Percentiles rank a stretch among this genome's conserved stretches.
phyloP scores from a whole-genome alignment of 2,329 filamentous ascomycete genomes.

The Rhynchosporium graminicola region DNA sequence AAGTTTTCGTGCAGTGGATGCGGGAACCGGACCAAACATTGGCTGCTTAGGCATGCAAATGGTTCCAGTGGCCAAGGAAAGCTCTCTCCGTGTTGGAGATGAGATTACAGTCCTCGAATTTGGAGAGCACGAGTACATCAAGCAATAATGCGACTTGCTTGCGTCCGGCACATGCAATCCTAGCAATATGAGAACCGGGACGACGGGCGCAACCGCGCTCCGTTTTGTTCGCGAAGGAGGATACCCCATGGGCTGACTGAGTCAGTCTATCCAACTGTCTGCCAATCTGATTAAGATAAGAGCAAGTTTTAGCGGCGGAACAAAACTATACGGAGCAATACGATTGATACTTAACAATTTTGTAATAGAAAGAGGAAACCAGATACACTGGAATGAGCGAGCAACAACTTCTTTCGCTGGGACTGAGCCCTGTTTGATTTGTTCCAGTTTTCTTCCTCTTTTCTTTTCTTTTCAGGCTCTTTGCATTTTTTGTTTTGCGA shows the following conservation, averaged over 20 bases:
- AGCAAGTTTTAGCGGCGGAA: slow-evolving; percentile 10
- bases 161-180: not conserved
- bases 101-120: slow-evolving; percentile 30
- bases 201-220: not conserved
- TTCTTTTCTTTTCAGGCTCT: not conserved
- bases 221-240: slow-evolving; percentile 4
- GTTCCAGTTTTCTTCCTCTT: slow-evolving; percentile 1
- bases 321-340: not conserved
- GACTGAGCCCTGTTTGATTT: not conserved
- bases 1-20: slow-evolving; percentile 60
- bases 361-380: slow-evolving; percentile 6
- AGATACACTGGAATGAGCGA: not conserved
- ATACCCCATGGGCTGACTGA: not conserved
- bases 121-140: slow-evolving; percentile 19
- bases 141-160: slow-evolving; percentile 17
- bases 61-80: slow-evolving; percentile 52
- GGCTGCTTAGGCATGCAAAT: slow-evolving; percentile 68
- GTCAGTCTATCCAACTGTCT: not conserved
- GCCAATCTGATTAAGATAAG: slow-evolving; percentile 7
- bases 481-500: not conserved
- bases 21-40: slow-evolving; percentile 52
- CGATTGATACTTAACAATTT: slow-evolving; percentile 5
- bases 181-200: not conserved
- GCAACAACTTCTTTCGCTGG: not conserved
- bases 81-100: slow-evolving; percentile 58